Base-by-base conservation (phyloP, 2,329 filamentous ascomycete genomes). In the Tolypocladium amazonense region DNA sequence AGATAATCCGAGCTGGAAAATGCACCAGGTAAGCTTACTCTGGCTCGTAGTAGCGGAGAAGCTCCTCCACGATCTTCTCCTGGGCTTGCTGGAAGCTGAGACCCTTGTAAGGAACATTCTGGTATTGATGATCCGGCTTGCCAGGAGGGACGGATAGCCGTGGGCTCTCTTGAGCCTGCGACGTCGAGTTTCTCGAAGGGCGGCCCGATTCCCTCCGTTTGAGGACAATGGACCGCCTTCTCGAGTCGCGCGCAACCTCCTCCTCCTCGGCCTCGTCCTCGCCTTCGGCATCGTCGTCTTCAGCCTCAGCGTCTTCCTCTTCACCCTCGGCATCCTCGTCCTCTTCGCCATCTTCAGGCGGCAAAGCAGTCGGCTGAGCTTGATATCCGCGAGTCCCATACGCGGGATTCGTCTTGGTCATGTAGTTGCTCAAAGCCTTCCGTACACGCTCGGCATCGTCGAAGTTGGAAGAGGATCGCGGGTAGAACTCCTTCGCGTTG, bases 371-470 rank as follows among this genome's bases (percentile, higher is more conserved):
- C 7, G 90, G 83, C 54, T 88, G 79, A 6, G 89, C 88, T 62
- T 83, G 81, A 68, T 95, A 94, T 55, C 76, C 77, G 30, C 81
- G 79, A 20, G 80, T 78, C 63, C 85, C 83, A 72, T 96, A 96
- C 20, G 89, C 90, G 18, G 92, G 91, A 67, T 96, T 96, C 66
- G 88, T 82, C 71, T 89, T 89, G 59, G 87, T 88, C 91, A 96
- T 96, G 72, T 86, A 91, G 68, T 92, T 93, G 71, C 89, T 92
- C 47, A 93, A 81, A 3, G 90, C 87, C 75, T 96, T 96, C 55
- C 92, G 83, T 54, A 96, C 83, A 56, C 90, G 85, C 73, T 96
- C 92, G 11, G 92, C 90, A 75, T 96, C 91, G 52, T 91, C 88
- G 69, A 88, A 93, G 43, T 88, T 80, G 60, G 85, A 76, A 0